Evolutionary conservation across 1,284 basidiomycete species (phyloP).

Genomic region (Gymnopus androsaceus): DNA sequence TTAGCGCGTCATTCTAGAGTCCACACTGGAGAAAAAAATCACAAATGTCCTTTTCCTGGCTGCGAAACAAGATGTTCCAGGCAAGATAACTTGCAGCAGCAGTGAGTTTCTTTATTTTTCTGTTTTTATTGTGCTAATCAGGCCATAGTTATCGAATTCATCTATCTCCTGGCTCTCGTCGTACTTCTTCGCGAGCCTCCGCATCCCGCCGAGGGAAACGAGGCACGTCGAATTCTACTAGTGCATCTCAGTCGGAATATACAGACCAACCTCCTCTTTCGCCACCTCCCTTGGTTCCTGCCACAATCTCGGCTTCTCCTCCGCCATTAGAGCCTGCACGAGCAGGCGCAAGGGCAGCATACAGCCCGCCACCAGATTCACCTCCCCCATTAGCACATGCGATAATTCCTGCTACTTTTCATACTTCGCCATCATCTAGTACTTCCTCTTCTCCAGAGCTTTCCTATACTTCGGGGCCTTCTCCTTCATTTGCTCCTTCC

Average conservation of each 20-base stretch:
- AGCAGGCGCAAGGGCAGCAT: constrained; percentile 16
- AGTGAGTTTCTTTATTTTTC: constrained; percentile 54
- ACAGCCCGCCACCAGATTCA: constrained; percentile 34
- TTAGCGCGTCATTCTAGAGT: constrained; percentile 79
- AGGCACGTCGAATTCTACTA: background rate
- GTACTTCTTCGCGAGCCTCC: constrained; percentile 59
- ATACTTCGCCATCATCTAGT: constrained; percentile 28
- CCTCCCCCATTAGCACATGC: constrained; percentile 51
- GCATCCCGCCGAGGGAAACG: constrained; percentile 32
- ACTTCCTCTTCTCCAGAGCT: constrained; percentile 16
- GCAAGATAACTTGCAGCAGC: constrained; percentile 82
- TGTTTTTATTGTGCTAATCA: constrained; percentile 10
- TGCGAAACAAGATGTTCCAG: constrained; percentile 80
- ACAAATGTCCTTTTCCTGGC: constrained; percentile 81
- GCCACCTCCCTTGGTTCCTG: constrained; percentile 49
- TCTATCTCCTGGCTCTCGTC: constrained; percentile 68
- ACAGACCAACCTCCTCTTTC: constrained; percentile 29
- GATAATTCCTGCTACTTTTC: constrained; percentile 30
- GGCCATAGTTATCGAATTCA: constrained; percentile 65
- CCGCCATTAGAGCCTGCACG: constrained; percentile 51
- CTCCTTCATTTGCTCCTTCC: constrained; percentile 33
- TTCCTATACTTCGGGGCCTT: constrained; percentile 19
- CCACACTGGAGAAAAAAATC: constrained; percentile 81
- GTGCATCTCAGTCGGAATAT: background rate
- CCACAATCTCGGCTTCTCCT: constrained; percentile 31